Conservation (phyloP, 2,329 filamentous ascomycete genomes). For the Diaporthe vexans region DNA sequence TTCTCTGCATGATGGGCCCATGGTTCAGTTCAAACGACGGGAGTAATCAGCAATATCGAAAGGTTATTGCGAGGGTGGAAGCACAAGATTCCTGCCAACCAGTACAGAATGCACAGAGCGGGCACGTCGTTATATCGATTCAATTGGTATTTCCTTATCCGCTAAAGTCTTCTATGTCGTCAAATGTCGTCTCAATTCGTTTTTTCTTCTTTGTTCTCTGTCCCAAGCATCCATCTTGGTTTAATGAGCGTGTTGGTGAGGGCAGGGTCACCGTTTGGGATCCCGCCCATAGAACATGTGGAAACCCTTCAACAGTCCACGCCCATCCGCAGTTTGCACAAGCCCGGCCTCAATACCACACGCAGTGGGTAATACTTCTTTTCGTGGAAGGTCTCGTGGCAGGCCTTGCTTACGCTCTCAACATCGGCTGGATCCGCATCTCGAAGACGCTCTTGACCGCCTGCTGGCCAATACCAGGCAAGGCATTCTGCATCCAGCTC, state of each 20-base stretch:
- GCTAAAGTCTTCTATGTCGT: background rate
- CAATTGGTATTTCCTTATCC: background rate
- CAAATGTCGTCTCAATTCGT: background rate
- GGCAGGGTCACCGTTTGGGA: background rate
- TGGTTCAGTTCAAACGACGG: conserved; percentile 25
- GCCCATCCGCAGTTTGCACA: background rate
- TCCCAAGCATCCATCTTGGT: no score
- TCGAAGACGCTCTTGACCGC: conserved; percentile 22
- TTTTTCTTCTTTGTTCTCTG: background rate
- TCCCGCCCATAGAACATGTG: background rate
- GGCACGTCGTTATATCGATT: background rate
- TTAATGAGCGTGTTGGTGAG: conserved; percentile 1
- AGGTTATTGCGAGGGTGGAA: no score
- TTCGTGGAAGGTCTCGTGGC: no score
- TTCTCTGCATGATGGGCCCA: conserved; percentile 18
- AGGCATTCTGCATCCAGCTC: conserved; percentile 30
- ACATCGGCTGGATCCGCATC: conserved; percentile 12
- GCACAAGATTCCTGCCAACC: background rate
- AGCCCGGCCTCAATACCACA: background rate
- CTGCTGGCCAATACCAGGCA: conserved; percentile 7
- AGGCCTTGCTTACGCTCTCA: conserved; percentile 3
- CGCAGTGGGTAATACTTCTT: background rate
- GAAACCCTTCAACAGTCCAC: background rate
- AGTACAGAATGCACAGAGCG: background rate
- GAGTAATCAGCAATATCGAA: background rate